Conservation (phyloP, 768 basidiomycete genomes). For the Termitomyces sp. region DNA sequence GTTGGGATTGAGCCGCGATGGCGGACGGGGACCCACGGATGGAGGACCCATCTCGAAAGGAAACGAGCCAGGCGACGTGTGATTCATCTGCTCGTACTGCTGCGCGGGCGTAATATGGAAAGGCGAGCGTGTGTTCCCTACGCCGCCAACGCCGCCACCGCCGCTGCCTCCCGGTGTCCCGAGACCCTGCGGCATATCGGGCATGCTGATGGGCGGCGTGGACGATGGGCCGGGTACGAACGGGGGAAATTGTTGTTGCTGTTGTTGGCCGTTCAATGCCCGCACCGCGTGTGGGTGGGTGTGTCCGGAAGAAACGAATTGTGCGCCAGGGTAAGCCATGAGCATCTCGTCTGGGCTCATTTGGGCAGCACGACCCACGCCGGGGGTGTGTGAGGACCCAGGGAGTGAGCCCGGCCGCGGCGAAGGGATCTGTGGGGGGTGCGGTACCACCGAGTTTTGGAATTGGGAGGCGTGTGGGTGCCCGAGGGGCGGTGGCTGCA, state of each 20-base stretch:
- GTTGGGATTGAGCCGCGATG: constrained; percentile 36
- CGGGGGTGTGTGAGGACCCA: constrained; percentile 35
- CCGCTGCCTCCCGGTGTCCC: no score
- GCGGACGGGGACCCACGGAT: constrained; percentile 36
- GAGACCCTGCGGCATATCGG: constrained; percentile 36
- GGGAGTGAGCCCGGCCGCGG: constrained; percentile 37
- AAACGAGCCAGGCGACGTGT: constrained; percentile 24
- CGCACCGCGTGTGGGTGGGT: constrained; percentile 16
- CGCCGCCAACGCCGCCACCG: neutral
- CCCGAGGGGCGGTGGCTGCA: constrained; percentile 26
- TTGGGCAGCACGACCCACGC: no score
- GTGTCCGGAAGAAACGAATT: no score
- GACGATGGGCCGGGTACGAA: constrained; percentile 37
- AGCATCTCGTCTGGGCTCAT: constrained; percentile 35
- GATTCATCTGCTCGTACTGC: constrained; percentile 54
- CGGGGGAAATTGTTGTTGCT: constrained; percentile 26
- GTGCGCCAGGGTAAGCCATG: constrained; percentile 32
- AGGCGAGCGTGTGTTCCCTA: constrained; percentile 31
- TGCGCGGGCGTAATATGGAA: constrained; percentile 65
- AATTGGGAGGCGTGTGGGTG: constrained; percentile 33
- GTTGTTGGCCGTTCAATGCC: constrained; percentile 18
- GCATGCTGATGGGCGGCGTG: constrained; percentile 34
- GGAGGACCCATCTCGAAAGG: constrained; percentile 34
- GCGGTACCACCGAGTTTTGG: constrained; percentile 30
- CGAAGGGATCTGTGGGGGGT: constrained; percentile 35